These are phyloP conservation scores for Thraustochytrium striatum DNA, from an alignment of 352 stramenopile genomes.

Conservation along the genomic window DNA sequence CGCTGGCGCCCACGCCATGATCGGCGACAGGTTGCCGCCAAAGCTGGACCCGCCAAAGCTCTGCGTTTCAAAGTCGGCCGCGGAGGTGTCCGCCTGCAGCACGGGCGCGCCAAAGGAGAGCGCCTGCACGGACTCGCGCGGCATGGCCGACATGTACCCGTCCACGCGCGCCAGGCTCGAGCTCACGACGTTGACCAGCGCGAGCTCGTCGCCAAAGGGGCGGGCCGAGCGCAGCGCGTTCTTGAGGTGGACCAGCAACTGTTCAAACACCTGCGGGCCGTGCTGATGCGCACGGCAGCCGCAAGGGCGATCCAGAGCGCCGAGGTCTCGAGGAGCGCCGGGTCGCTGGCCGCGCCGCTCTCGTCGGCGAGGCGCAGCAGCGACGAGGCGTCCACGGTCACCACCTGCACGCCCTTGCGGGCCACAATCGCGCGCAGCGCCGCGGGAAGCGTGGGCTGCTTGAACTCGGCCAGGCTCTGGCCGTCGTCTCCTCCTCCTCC, in stretches of 20 bases:
- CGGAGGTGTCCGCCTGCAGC: neutral
- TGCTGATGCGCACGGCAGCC: slow-evolving; percentile 59
- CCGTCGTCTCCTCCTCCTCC: slow-evolving; percentile 78
- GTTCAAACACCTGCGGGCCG: slow-evolving; percentile 15
- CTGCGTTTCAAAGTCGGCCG: neutral
- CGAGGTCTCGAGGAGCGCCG: slow-evolving; percentile 68
- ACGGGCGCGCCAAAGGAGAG: slow-evolving; percentile 27
- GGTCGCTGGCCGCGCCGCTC: slow-evolving; percentile 68
- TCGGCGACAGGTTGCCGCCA: slow-evolving; percentile 30
- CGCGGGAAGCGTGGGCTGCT: slow-evolving; percentile 63
- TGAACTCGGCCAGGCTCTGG: too few species aligned
- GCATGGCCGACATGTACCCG: neutral
- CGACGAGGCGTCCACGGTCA: slow-evolving; percentile 61
- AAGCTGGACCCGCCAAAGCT: neutral
- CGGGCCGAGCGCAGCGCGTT: neutral
- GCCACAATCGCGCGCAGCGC: slow-evolving; percentile 61
- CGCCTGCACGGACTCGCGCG: neutral
- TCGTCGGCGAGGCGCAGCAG: slow-evolving; percentile 72
- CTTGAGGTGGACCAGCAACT: neutral
- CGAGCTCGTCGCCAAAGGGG: neutral
- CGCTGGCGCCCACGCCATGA: neutral
- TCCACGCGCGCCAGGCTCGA: slow-evolving; percentile 21
- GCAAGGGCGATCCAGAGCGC: slow-evolving; percentile 65
- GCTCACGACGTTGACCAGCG: slow-evolving; percentile 1
- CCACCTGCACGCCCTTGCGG: slow-evolving; percentile 61